A percentile compares a stretch with the other conserved stretches of the same genome.
Conservation (phyloP, 2,329 filamentous ascomycete genomes). For the Botryotinia calthae region DNA sequence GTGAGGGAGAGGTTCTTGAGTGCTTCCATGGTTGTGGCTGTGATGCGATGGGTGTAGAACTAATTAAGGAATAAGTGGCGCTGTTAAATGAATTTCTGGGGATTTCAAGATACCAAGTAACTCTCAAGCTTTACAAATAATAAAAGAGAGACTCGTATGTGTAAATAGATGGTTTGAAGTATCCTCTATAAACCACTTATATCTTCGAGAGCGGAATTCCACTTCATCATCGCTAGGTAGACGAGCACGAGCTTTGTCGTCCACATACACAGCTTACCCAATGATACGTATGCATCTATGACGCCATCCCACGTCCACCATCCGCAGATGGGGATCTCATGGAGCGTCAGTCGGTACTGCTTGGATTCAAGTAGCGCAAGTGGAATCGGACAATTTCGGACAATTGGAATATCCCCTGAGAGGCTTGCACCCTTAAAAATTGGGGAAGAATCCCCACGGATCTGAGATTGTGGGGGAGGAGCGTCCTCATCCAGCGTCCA, state of each 20-base stretch:
- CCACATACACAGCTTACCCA: neutral
- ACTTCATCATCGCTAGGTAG: neutral
- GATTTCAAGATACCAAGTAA: neutral
- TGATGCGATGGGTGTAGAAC: neutral
- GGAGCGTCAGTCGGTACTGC: neutral
- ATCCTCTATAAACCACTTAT: neutral
- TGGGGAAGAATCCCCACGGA: neutral
- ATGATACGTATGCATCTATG: neutral
- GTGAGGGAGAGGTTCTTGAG: constrained; percentile 26
- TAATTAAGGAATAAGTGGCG: too few relatives aligned
- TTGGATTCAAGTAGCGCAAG: neutral
- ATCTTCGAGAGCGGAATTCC: neutral
- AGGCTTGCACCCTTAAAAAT: neutral
- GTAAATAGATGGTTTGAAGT: neutral
- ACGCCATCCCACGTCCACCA: neutral
- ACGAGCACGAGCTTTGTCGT: neutral
- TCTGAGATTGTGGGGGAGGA: neutral
- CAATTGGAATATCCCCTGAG: neutral
- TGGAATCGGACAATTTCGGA: neutral
- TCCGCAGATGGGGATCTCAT: neutral
- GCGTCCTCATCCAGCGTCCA: neutral
- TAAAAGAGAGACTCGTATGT: neutral
- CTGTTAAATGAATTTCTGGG: neutral
- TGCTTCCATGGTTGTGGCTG: constrained; percentile 29
- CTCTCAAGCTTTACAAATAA: neutral